A percentile compares a stretch with the other conserved stretches of the same genome.
These are phyloP conservation scores for Backusella westeae DNA, from an alignment of 192 early-diverging fungal genomes.

Conservation along the genomic window DNA sequence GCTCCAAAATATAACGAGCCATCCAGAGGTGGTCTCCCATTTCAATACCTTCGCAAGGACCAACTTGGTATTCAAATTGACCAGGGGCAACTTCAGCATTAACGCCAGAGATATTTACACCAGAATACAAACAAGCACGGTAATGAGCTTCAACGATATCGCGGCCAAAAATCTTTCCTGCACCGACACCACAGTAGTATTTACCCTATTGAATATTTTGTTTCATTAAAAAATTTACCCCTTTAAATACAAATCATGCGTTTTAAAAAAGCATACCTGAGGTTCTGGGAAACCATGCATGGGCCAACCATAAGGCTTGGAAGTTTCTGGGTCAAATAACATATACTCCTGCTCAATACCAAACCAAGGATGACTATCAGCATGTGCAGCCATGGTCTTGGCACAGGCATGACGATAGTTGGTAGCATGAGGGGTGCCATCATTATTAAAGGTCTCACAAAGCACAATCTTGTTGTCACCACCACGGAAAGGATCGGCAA, in stretches of 20 bases:
- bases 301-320: constrained; percentile 53
- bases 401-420: constrained; percentile 41
- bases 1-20: constrained; percentile 46
- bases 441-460: constrained; percentile 49
- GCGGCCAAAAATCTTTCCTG: constrained; percentile 50
- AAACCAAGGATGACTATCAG: constrained; percentile 48
- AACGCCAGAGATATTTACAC: constrained; percentile 54
- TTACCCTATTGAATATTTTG: constrained; percentile 27
- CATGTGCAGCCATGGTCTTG: constrained; percentile 42
- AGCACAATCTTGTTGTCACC: constrained; percentile 56
- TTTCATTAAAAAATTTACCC: background rate
- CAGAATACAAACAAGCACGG: constrained; percentile 53
- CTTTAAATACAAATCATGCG: background rate
- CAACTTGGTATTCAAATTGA: constrained; percentile 58
- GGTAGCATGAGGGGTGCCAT: constrained; percentile 54
- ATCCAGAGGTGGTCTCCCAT: constrained; percentile 60
- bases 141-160: constrained; percentile 60
- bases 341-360: constrained; percentile 61
- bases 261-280: constrained; percentile 25
- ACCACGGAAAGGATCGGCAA: constrained; percentile 51
- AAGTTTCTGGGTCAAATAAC: constrained; percentile 45
- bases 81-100: constrained; percentile 57
- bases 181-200: constrained; percentile 57
- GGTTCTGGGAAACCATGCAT: constrained; percentile 54
- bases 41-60: constrained; percentile 53